Base-by-base conservation (phyloP, 2,329 filamentous ascomycete species). In the Colletotrichum eremochloae region DNA sequence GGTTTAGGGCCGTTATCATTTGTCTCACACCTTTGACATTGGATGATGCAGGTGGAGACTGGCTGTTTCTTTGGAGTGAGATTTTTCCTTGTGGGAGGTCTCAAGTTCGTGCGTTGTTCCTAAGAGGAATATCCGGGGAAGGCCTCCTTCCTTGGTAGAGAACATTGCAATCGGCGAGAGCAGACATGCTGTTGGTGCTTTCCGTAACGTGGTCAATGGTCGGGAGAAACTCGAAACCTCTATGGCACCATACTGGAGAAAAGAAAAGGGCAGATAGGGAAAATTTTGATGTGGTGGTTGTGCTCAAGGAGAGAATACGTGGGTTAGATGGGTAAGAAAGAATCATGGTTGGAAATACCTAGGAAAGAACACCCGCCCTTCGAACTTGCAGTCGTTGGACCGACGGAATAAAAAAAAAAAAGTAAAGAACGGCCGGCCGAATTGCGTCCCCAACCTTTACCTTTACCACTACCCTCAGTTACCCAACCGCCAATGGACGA, bases 1-100 rank as follows among this genome's bases (percentile, higher is more conserved):
- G 58, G 42, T 58, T 14, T 55, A 52, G 40, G 52, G 62, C 62
- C 62, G 38, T 56, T 64, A 38, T 20, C 31, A n/a, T 33, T 6
- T 20, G 66, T 63, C 61, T 58, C 29, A 40, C 31, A 44, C 44
- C 36, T 44, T 65, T 18, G 36, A 36, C 12, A 6, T 12, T 53
- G 15, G 33, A 52, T 42, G 61, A 29, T 50, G 15, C 12, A 36
- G 36, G 14, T 38, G 33, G 20, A 38, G 44, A n/a, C 20, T 31
- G 48, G 14, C 46, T 42, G 33, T 56, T 53, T 40, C 2, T 38
- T 29, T 31, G n/a, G 15, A 12, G 11, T 5, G 12, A 9, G n/a
- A 9, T 18, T 2, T 29, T 57, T 57, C 7, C n/a, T 58, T n/a
- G n/a, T 14, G 12, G 4, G 29, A 6, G 3, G 7, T 11, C 8